Evolutionary conservation across 352 stramenopile genomes (phyloP).

Genomic region (Thraustochytrium striatum): DNA sequence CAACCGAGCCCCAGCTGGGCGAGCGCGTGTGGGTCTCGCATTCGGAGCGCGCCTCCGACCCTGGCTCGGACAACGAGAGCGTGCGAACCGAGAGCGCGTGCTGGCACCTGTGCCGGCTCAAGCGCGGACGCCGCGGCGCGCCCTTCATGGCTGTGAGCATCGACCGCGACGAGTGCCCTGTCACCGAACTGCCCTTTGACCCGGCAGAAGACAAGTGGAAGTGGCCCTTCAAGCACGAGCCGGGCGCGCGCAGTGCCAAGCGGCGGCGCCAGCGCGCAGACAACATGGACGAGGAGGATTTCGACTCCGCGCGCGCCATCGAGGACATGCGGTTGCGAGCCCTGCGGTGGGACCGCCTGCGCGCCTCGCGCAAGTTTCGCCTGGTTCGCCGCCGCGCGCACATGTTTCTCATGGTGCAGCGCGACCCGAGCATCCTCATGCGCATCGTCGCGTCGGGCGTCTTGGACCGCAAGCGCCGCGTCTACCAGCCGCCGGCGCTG

Average conservation of each 20-base stretch:
- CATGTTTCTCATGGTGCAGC: background rate
- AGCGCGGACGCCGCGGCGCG: background rate
- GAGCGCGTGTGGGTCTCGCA: too few relatives aligned
- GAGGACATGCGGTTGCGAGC: background rate
- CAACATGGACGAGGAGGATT: too few relatives aligned
- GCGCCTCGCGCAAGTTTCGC: background rate
- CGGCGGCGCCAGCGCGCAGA: too few relatives aligned
- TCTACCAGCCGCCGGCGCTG: too few relatives aligned
- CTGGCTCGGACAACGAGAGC: background rate
- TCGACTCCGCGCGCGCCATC: too few relatives aligned
- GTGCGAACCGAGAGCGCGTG: background rate
- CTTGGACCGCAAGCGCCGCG: too few relatives aligned
- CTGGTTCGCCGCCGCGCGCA: background rate
- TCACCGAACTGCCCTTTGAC: background rate
- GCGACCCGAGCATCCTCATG: background rate
- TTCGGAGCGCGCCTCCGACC: background rate
- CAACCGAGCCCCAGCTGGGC: background rate
- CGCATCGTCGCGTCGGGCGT: background rate
- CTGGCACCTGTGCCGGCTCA: background rate
- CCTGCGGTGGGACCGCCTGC: background rate
- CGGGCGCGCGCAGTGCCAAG: too few relatives aligned
- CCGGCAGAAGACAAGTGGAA: conserved; percentile 7
- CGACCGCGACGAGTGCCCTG: background rate
- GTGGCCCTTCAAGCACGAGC: too few relatives aligned
- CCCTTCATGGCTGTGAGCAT: conserved; percentile 15